Conservation (phyloP, 2,329 filamentous ascomycete species). For the Eurotiales sp. region DNA sequence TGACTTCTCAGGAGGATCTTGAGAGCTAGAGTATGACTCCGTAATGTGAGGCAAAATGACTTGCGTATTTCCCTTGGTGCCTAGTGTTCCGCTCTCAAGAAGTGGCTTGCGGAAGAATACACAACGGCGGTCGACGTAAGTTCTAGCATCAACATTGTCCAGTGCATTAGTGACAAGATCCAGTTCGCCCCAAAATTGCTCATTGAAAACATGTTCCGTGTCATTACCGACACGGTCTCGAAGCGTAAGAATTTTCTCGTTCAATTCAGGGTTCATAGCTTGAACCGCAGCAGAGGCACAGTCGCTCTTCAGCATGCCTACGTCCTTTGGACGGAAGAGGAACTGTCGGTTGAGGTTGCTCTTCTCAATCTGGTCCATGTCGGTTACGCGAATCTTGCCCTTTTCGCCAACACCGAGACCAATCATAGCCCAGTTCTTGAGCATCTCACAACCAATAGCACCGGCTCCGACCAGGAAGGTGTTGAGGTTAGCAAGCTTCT, state of each 20-base stretch:
- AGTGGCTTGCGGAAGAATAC: conserved; percentile 98
- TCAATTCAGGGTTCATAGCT: conserved; percentile 90
- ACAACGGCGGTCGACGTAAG: conserved; percentile 92
- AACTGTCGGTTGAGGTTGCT: conserved; percentile 98
- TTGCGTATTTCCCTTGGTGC: conserved; percentile 97
- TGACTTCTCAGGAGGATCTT: conserved; percentile 95
- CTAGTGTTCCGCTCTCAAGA: conserved; percentile 94
- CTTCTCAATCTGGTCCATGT: conserved; percentile 98
- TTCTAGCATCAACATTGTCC: conserved; percentile 95
- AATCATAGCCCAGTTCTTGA: conserved; percentile 99
- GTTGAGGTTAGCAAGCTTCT: conserved; percentile 84
- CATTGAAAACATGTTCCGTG: conserved; percentile 91
- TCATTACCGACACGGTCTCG: conserved; percentile 88
- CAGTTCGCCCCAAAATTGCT: conserved; percentile 80
- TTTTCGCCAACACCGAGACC: conserved; percentile 83
- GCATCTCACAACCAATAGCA: conserved; percentile 97
- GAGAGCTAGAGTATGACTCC: conserved; percentile 95
- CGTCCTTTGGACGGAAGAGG: conserved; percentile 87
- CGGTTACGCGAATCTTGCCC: conserved; percentile 87
- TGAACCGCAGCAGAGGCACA: conserved; percentile 86
- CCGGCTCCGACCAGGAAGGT: conserved; percentile 95
- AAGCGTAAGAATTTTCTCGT: conserved; percentile 77
- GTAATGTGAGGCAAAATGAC: conserved; percentile 87
- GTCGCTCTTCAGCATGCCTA: conserved; percentile 95
- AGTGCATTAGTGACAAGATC: conserved; percentile 95